Conservation (phyloP, 805 yeast genomes). For the Pichia membranifaciens region DNA sequence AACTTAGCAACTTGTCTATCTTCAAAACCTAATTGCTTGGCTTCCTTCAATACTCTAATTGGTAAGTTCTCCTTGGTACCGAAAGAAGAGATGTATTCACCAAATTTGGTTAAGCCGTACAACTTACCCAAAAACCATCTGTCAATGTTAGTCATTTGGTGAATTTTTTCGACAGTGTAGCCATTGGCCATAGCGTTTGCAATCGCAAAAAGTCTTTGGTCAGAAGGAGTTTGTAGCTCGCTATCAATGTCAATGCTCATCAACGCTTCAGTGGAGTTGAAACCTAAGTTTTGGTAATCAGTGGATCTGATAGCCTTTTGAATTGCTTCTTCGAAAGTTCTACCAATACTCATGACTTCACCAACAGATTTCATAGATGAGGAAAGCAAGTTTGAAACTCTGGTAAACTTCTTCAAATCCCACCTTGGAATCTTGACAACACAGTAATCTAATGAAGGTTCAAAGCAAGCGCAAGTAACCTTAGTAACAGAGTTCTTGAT, state of each 20-base stretch:
- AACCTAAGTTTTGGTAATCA: conserved; percentile 93
- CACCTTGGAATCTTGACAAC: conserved; percentile 98
- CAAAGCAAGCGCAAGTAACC: conserved; percentile 93
- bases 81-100: conserved; percentile 51
- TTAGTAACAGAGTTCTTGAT: conserved; percentile 90
- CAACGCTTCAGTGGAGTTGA: conserved; percentile 75
- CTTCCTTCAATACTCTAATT: conserved; percentile 59
- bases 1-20: conserved; percentile 94
- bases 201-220: conserved; percentile 91
- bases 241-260: conserved; percentile 89
- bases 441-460: conserved; percentile 94
- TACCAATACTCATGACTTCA: conserved; percentile 96
- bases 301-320: conserved; percentile 97
- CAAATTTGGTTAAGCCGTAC: conserved; percentile 66
- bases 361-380: conserved; percentile 98
- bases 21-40: conserved; percentile 94
- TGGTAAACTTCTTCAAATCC: conserved; percentile 93
- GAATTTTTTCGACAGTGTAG: conserved; percentile 86
- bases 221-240: conserved; percentile 96
- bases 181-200: conserved; percentile 91
- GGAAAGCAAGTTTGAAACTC: conserved; percentile 81
- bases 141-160: conserved; percentile 88
- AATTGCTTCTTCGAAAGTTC: conserved; percentile 95
- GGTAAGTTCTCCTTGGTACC: conserved; percentile 62
- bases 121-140: conserved; percentile 94